These are phyloP conservation scores for Ogataea siamensis DNA, from an alignment of 805 yeast genomes.

Conservation along the genomic window DNA sequence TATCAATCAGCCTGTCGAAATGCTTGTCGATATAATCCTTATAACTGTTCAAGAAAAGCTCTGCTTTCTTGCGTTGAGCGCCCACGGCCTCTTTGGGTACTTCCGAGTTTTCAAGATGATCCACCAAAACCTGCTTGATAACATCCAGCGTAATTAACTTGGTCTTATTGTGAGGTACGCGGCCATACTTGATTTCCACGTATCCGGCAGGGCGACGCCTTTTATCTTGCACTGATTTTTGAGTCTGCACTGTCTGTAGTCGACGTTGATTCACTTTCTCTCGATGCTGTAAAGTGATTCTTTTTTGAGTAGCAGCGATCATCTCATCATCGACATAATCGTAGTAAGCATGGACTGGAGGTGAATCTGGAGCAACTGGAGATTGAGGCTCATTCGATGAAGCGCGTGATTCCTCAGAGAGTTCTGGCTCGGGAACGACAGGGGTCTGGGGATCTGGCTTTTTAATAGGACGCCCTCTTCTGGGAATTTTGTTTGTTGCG, in stretches of 20 bases:
- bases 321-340: constrained; percentile 13
- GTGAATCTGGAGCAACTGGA: constrained; percentile 2
- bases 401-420: constrained; percentile 6
- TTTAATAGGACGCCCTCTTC: constrained; percentile 1
- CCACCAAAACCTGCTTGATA: constrained; percentile 31
- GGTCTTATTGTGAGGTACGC: constrained; percentile 29
- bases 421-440: neutral
- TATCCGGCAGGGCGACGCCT: constrained; percentile 10
- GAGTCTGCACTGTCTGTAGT: constrained; percentile 3
- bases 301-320: constrained; percentile 6
- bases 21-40: constrained; percentile 24
- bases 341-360: constrained; percentile 4
- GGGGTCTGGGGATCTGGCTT: constrained; percentile 1
- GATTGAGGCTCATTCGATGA: constrained; percentile 4
- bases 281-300: constrained; percentile 9
- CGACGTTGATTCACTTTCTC: constrained; percentile 7
- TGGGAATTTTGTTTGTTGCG: neutral
- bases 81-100: constrained; percentile 18
- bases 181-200: constrained; percentile 26
- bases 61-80: constrained; percentile 17
- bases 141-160: constrained; percentile 35
- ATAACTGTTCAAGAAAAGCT: constrained; percentile 25
- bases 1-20: constrained; percentile 35
- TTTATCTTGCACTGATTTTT: constrained; percentile 12
- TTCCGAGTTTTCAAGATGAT: constrained; percentile 25